A percentile compares a stretch with the other conserved stretches of the same genome.
Evolutionary conservation across 106 monocot species (phyloP).

Genomic region (Dioscorea zingiberensis): DNA sequence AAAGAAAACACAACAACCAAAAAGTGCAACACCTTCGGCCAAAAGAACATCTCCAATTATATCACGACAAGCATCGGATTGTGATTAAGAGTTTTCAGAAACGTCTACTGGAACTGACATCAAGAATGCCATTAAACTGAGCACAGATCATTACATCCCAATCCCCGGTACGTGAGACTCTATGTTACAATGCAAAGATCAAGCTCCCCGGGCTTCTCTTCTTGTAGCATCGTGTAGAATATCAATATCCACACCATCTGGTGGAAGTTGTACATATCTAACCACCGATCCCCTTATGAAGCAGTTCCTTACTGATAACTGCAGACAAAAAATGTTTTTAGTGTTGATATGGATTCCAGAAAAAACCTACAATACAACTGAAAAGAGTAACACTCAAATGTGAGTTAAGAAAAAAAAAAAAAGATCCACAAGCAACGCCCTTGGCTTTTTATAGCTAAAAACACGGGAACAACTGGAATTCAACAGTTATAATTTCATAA

Average conservation of each 20-base stretch:
- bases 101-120: too few species aligned
- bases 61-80: too few species aligned
- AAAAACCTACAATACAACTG: background rate
- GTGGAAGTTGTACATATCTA: slow-evolving; percentile 90
- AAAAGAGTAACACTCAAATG: background rate
- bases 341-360: background rate
- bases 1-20: too few species aligned
- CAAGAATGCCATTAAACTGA: too few species aligned
- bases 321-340: slow-evolving; percentile 6
- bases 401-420: background rate
- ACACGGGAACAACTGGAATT: too few species aligned
- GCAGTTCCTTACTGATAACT: slow-evolving; percentile 91
- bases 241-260: slow-evolving; percentile 87
- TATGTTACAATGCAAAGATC: background rate
- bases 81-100: too few species aligned
- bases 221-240: slow-evolving; percentile 96
- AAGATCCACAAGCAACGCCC: background rate
- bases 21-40: too few species aligned
- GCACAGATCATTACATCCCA: too few species aligned
- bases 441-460: too few species aligned
- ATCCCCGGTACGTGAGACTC: too few species aligned
- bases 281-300: slow-evolving; percentile 93
- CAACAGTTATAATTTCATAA: too few species aligned
- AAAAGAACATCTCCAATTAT: too few species aligned
- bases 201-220: slow-evolving; percentile 86